Conservation (phyloP, 192 early-diverging fungal species). For the Backusella morwellensis region DNA sequence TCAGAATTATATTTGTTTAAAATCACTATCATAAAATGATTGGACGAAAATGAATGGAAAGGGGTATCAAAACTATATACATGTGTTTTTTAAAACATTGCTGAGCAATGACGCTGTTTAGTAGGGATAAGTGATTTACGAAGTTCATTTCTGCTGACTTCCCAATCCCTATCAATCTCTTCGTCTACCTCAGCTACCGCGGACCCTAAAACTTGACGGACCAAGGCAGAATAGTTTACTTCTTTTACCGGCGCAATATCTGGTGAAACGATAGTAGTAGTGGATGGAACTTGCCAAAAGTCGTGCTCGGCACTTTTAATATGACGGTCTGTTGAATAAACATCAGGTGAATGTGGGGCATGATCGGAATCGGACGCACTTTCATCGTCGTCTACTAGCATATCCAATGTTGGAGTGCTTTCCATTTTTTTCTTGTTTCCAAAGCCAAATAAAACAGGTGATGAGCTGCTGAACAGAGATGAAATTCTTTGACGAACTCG, state of each 20-base stretch:
- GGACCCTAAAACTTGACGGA: background rate
- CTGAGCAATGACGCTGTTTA: background rate
- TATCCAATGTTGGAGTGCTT: background rate
- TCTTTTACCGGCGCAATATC: background rate
- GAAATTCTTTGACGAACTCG: conserved; percentile 6
- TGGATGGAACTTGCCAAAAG: conserved; percentile 1
- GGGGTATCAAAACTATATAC: conserved; percentile 4
- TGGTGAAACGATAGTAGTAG: background rate
- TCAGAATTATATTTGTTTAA: background rate
- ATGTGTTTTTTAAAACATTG: background rate
- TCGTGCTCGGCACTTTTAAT: background rate
- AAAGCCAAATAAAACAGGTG: conserved; percentile 1
- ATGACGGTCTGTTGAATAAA: background rate
- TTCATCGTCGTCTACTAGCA: background rate
- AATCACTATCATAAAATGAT: background rate
- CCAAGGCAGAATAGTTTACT: background rate
- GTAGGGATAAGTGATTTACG: background rate
- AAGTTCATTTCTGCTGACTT: background rate
- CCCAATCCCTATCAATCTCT: conserved; percentile 13
- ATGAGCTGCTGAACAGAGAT: background rate
- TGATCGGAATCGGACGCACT: conserved; percentile 8
- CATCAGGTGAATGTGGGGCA: conserved; percentile 1
- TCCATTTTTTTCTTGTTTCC: background rate
- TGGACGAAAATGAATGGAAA: background rate
- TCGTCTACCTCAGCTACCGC: conserved; percentile 1